Evolutionary conservation across 1,284 basidiomycete genomes (phyloP).

Genomic region (Gymnopus androsaceus): DNA sequence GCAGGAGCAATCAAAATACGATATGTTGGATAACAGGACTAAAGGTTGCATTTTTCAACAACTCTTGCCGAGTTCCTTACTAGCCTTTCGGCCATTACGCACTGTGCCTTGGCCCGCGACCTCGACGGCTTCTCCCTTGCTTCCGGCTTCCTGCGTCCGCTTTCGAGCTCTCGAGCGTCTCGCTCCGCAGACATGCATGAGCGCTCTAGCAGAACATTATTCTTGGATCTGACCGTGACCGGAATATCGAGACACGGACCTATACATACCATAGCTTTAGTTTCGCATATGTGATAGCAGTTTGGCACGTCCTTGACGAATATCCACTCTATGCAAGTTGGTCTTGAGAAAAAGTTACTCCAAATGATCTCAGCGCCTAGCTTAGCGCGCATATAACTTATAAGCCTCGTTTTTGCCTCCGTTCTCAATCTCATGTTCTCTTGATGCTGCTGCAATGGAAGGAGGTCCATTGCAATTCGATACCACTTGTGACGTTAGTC

Average conservation of each 20-base stretch:
- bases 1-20: constrained; percentile 71
- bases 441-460: constrained; percentile 5
- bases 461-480: not conserved
- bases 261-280: too few species aligned
- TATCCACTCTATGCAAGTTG: too few species aligned
- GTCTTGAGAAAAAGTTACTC: too few species aligned
- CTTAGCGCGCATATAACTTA: too few species aligned
- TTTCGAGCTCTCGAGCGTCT: not conserved
- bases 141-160: not conserved
- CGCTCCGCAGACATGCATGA: too few species aligned
- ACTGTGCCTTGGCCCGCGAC: not conserved
- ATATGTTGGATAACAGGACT: constrained; percentile 44
- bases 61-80: not conserved
- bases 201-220: not conserved
- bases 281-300: too few species aligned
- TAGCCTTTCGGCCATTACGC: not conserved
- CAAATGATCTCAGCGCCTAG: too few species aligned
- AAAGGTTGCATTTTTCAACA: not conserved
- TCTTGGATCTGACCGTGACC: not conserved
- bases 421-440: not conserved
- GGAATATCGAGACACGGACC: too few species aligned
- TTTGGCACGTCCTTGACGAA: too few species aligned
- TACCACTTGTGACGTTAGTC: constrained; percentile 4
- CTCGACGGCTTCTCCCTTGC: not conserved
- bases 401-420: not conserved